These are phyloP conservation scores for Yarrowia sp. DNA, from an alignment of 805 yeast species.

Conservation along the genomic window DNA sequence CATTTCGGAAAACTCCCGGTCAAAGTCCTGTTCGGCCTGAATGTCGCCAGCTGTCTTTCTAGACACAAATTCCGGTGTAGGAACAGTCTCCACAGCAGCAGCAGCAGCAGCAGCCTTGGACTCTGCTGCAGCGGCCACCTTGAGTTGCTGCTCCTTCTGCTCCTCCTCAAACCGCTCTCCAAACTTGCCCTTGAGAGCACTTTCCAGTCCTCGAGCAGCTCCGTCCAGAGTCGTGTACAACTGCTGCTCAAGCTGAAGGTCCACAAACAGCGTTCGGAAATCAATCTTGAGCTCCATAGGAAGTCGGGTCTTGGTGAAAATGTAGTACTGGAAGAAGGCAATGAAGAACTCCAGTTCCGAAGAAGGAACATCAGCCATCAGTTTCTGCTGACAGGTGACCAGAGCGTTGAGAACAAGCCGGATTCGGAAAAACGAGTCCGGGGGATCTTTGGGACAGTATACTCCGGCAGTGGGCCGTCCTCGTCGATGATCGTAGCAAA, in stretches of 20 bases:
- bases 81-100: not conserved
- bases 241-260: conserved; percentile 38
- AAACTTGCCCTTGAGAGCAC: conserved; percentile 33
- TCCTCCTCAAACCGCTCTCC: conserved; percentile 37
- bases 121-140: conserved; percentile 29
- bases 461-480: conserved; percentile 51
- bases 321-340: conserved; percentile 63
- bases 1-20: conserved; percentile 53
- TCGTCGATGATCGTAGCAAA: conserved; percentile 63
- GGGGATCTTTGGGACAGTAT: conserved; percentile 51
- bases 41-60: conserved; percentile 40
- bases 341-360: conserved; percentile 42
- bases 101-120: conserved; percentile 26
- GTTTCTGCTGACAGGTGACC: conserved; percentile 34
- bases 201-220: conserved; percentile 44
- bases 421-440: conserved; percentile 69
- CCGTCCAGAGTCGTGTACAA: conserved; percentile 43
- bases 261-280: conserved; percentile 45
- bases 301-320: conserved; percentile 56
- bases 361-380: not conserved
- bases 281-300: conserved; percentile 61
- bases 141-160: conserved; percentile 29
- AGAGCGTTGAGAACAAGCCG: conserved; percentile 50
- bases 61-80: not conserved
- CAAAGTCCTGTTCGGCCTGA: conserved; percentile 51